Percentiles rank a stretch among this genome's conserved stretches.
These are phyloP conservation scores for Candida sanyiensis DNA, from an alignment of 805 yeast genomes.

Conservation along the genomic window DNA sequence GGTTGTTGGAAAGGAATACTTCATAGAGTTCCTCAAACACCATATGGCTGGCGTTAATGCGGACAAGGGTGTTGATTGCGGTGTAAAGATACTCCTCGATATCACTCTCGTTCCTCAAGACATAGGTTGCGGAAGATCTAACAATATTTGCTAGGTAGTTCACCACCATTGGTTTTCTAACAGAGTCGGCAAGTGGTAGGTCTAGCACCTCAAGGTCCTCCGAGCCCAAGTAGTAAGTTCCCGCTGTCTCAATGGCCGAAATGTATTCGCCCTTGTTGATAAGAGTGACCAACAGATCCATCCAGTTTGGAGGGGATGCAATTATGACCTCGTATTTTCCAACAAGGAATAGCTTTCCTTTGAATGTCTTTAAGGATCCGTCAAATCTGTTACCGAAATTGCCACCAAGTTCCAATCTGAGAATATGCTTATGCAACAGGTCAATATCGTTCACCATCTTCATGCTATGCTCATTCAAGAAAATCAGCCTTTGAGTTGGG, in stretches of 20 bases:
- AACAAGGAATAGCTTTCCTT: conserved; percentile 44
- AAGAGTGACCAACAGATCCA: conserved; percentile 48
- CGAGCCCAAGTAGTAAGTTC: conserved; percentile 44
- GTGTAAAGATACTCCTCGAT: conserved; percentile 31
- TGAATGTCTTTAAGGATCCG: conserved; percentile 32
- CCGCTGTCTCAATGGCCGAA: conserved; percentile 51
- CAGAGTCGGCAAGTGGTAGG: conserved; percentile 41
- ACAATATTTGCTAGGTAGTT: conserved; percentile 55
- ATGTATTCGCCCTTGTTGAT: conserved; percentile 45
- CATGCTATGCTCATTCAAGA: conserved; percentile 38
- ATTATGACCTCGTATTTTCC: conserved; percentile 48
- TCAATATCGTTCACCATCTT: conserved; percentile 22
- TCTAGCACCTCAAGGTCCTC: conserved; percentile 45
- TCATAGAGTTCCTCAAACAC: conserved; percentile 44
- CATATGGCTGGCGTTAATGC: conserved; percentile 31
- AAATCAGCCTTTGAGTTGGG: conserved; percentile 37
- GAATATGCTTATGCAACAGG: conserved; percentile 29
- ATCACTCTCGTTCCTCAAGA: conserved; percentile 12
- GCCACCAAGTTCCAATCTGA: conserved; percentile 22
- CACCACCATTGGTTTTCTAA: conserved; percentile 44
- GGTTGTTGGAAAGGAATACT: conserved; percentile 26
- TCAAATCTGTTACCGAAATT: conserved; percentile 14
- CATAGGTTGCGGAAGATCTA: conserved; percentile 27
- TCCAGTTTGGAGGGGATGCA: conserved; percentile 69
- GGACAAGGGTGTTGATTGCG: conserved; percentile 37